Base-by-base conservation (phyloP, 2,329 filamentous ascomycete genomes). In the Aspergillus sp. region DNA sequence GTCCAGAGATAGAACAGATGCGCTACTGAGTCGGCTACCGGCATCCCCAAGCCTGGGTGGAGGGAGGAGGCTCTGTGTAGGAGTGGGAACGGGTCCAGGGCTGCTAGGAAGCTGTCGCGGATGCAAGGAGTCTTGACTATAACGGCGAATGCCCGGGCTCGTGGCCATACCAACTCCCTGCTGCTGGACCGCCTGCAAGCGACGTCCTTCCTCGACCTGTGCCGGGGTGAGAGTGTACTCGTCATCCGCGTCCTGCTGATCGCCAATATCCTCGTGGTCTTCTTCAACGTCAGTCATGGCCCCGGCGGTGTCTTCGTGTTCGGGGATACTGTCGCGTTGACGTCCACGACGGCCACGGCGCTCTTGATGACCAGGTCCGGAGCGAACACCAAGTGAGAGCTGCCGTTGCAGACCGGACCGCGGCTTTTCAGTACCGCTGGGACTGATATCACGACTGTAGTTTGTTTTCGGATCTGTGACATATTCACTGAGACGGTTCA, bases 1-100 rank as follows among this genome's bases (percentile, higher is more conserved):
- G 53, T 85, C 78, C 4, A 87, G 76, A 39, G 83, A 86, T 25
- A 88, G 76, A 3, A 76, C 74, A 1, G 81, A 83, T 47, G 74
- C 72, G 62, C 73, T 77, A 59, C 73, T 75, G 38, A 76, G 67
- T 28, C 72, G 69, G 53, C 65, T 71, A 15, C 65, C 61, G 32
- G 70, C 60, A 30, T 71, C 69, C 5, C 67, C 66, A 60, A 56
- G 17, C 17, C 25, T 32, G 3, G 53, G 53, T 8, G 53, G 53
- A 9, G 53, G 53, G 5, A 55, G 39, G 6, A 55, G 23, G n/a
- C 39, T 47, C 25, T 55, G 53, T 2, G 53, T 32, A 25, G 53
- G 21, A 5, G 21, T 32, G 5, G 52, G 52, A 4, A 43, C 13
- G 15, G 28, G 19, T 2, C 53, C 53, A 12, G 53, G 53, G 23